phyloP scores from a whole-genome alignment of 2,329 filamentous ascomycete species.

The Fulvia fulva region DNA sequence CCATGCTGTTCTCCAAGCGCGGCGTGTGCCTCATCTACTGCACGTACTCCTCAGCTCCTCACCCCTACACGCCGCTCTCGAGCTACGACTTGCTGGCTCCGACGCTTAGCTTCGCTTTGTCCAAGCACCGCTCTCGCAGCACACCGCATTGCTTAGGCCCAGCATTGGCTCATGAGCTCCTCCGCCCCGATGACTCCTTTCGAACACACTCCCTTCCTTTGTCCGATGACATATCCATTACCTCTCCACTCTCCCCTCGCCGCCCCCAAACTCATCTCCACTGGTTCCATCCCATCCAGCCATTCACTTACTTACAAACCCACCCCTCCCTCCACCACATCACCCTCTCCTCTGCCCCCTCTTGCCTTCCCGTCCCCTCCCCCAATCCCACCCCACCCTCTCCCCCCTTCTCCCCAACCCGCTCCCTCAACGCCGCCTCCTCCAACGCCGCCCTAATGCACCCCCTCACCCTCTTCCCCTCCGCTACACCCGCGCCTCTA shows the following conservation, averaged over 20 bases:
- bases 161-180: no score
- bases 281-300: no score
- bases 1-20: not conserved
- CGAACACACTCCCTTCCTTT: no score
- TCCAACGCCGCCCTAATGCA: slow-evolving; percentile 13
- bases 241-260: no score
- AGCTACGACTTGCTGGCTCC: no score
- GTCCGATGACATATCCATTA: no score
- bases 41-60: not conserved
- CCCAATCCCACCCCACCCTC: not conserved
- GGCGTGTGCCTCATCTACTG: not conserved
- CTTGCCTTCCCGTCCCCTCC: not conserved
- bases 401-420: not conserved
- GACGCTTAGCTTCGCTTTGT: no score
- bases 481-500: slow-evolving; percentile 12
- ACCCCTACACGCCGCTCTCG: not conserved
- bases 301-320: not conserved
- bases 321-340: not conserved
- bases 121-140: no score
- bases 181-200: no score
- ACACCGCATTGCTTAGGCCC: no score
- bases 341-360: not conserved
- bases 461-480: slow-evolving; percentile 15
- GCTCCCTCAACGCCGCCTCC: not conserved
- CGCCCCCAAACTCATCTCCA: no score